Conservation (phyloP, 495 filamentous ascomycete genomes). For the Penicillium odoratum region DNA sequence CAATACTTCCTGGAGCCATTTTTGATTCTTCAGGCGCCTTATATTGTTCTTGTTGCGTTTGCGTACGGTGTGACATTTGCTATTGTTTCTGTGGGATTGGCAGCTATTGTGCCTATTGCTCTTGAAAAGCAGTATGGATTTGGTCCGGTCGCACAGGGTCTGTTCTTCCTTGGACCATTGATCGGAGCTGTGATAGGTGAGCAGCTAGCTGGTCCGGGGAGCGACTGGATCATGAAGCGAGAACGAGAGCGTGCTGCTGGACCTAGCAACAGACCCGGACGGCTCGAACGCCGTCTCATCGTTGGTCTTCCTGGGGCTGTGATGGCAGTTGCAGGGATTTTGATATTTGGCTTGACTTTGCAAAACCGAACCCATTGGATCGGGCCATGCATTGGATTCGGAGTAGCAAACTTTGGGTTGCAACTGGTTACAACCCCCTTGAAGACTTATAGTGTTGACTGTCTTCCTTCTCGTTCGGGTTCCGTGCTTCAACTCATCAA, state of each 20-base stretch:
- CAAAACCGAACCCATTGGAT: constrained; percentile 6
- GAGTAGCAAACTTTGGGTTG: constrained; percentile 3
- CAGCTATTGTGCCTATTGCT: constrained; percentile 3
- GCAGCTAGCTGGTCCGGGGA: background rate
- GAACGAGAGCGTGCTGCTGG: background rate
- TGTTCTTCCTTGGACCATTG: constrained; percentile 7
- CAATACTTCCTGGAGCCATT: constrained; percentile 2
- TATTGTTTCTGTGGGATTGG: constrained; percentile 2
- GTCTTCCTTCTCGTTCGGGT: background rate
- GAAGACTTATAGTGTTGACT: constrained; percentile 9
- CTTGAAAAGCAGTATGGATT: background rate
- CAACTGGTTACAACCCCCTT: background rate
- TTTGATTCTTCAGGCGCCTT: constrained; percentile 2
- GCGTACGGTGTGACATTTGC: constrained; percentile 5
- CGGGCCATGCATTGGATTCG: constrained; percentile 1
- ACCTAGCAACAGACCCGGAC: background rate
- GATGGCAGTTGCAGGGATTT: background rate
- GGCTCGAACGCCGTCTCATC: background rate
- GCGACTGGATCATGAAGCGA: constrained; percentile 5
- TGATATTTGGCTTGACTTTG: constrained; percentile 4
- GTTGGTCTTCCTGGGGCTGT: background rate
- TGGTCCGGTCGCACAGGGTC: constrained; percentile 2
- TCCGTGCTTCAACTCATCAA: constrained; percentile 7
- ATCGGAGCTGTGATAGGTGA: constrained; percentile 2
- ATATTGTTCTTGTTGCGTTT: constrained; percentile 1